These are phyloP conservation scores for Neurospora sp. DNA, from an alignment of 495 filamentous ascomycete species.

Conservation along the genomic window DNA sequence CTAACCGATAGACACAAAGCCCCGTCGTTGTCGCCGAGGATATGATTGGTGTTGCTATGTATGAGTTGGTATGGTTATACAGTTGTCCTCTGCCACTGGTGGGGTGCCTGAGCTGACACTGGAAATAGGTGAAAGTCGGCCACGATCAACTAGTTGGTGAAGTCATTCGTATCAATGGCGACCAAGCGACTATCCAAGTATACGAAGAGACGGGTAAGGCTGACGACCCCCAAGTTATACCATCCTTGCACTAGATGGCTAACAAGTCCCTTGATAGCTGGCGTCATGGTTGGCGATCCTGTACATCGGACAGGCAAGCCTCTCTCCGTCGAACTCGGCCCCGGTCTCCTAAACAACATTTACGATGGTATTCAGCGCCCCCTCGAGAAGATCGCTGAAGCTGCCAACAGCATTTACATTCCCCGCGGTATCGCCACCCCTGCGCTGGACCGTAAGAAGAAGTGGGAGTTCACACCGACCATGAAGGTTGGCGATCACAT, in stretches of 20 bases:
- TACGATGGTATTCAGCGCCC: conserved; percentile 99
- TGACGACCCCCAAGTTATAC: neutral
- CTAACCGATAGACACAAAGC: conserved; percentile 35
- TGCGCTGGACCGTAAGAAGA: conserved; percentile 73
- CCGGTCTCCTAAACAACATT: conserved; percentile 96
- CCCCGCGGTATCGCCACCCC: conserved; percentile 89
- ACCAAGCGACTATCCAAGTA: conserved; percentile 95
- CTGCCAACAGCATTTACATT: conserved; percentile 85
- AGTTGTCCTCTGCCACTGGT: conserved; percentile 26
- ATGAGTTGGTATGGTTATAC: conserved; percentile 61
- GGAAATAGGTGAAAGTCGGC: conserved; percentile 67
- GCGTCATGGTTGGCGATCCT: conserved; percentile 92
- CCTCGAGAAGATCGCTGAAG: conserved; percentile 67
- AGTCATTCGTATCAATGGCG: conserved; percentile 93
- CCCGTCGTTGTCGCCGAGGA: conserved; percentile 96
- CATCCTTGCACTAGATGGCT: conserved; percentile 6
- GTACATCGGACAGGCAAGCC: conserved; percentile 86
- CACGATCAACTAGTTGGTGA: conserved; percentile 86
- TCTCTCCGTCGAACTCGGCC: conserved; percentile 91
- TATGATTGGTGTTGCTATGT: conserved; percentile 99
- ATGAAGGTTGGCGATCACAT: conserved; percentile 95
- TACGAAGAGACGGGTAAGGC: conserved; percentile 91
- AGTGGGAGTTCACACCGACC: conserved; percentile 90
- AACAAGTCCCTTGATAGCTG: conserved; percentile 45
- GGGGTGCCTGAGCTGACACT: conserved; percentile 9